Conservation (phyloP, 2,329 filamentous ascomycete species). For the Polychaeton citri region DNA sequence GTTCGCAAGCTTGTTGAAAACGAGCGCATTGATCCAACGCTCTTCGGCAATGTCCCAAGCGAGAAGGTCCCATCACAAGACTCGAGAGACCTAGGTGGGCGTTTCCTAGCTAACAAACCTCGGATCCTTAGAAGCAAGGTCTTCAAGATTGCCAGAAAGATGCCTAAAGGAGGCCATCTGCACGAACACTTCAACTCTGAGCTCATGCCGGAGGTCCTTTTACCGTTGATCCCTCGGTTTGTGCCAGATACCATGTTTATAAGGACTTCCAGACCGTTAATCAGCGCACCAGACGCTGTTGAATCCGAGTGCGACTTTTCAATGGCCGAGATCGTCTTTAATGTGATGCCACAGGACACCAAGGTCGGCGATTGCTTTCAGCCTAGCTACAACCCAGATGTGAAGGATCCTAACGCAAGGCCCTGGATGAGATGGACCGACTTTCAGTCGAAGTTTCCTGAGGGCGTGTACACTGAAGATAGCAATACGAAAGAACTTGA, state of each 20-base stretch:
- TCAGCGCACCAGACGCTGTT: slow-evolving; percentile 28
- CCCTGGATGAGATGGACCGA: slow-evolving; percentile 33
- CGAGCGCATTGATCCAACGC: slow-evolving; percentile 23
- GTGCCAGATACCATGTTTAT: slow-evolving; percentile 51
- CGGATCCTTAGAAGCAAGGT: slow-evolving; percentile 41
- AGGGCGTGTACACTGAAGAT: slow-evolving; percentile 3
- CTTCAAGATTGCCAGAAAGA: slow-evolving; percentile 40
- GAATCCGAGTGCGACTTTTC: slow-evolving; percentile 29
- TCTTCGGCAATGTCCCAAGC: slow-evolving; percentile 29
- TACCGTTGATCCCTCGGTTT: slow-evolving; percentile 40
- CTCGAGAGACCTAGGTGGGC: slow-evolving; percentile 34
- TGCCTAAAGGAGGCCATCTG: slow-evolving; percentile 61
- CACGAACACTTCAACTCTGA: slow-evolving; percentile 73
- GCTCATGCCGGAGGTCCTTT: slow-evolving; percentile 45
- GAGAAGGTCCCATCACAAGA: slow-evolving; percentile 25
- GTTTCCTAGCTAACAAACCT: slow-evolving; percentile 31
- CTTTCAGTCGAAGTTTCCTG: slow-evolving; percentile 30
- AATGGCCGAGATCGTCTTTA: slow-evolving; percentile 50
- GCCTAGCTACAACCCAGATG: slow-evolving; percentile 28
- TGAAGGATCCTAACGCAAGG: slow-evolving; percentile 12
- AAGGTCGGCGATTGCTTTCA: slow-evolving; percentile 34
- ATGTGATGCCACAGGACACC: slow-evolving; percentile 28
- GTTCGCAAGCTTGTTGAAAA: slow-evolving; percentile 27
- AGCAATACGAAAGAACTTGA: slow-evolving; percentile 3
- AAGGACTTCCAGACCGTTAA: slow-evolving; percentile 44